A percentile compares a stretch with the other conserved stretches of the same genome.
Conservation (phyloP, 805 yeast genomes). For the Hanseniaspora clermontiae region DNA sequence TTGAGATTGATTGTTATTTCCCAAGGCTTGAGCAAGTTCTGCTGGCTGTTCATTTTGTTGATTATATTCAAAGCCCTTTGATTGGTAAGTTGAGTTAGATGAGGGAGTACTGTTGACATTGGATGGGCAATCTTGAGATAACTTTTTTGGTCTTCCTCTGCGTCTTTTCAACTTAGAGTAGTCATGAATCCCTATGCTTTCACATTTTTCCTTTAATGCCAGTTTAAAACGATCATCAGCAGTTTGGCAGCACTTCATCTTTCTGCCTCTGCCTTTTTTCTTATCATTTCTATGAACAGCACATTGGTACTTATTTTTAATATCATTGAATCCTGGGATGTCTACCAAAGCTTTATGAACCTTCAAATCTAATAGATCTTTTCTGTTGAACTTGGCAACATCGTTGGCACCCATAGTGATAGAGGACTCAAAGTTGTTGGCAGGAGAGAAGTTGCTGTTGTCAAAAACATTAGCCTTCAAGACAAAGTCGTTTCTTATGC, state of each 20-base stretch:
- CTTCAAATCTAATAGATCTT: not conserved
- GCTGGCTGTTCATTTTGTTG: conserved; percentile 3
- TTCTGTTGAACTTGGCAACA: not conserved
- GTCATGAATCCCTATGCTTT: conserved; percentile 7
- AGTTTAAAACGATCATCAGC: conserved; percentile 10
- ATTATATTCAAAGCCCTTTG: not conserved
- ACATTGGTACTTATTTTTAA: conserved; percentile 3
- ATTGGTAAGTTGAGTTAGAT: not conserved
- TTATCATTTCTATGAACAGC: not conserved
- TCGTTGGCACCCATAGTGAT: not conserved
- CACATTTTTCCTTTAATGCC: conserved; percentile 7
- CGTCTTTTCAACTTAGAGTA: conserved; percentile 7
- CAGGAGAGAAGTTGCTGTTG: not conserved
- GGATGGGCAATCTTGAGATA: not conserved
- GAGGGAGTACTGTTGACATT: not conserved
- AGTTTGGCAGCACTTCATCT: conserved; percentile 10
- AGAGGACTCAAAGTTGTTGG: not conserved
- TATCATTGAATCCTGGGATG: conserved; percentile 5
- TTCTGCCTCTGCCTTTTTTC: conserved; percentile 12
- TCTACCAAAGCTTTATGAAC: not conserved
- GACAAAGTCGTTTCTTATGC: not conserved
- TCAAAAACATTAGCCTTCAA: not conserved
- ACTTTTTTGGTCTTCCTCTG: conserved; percentile 13
- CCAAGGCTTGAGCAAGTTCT: not conserved
- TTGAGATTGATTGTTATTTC: not conserved